A percentile compares a stretch with the other conserved stretches of the same genome.
Evolutionary conservation across 139 green algal genomes (phyloP).

Genomic region (Eudorina sp.): DNA sequence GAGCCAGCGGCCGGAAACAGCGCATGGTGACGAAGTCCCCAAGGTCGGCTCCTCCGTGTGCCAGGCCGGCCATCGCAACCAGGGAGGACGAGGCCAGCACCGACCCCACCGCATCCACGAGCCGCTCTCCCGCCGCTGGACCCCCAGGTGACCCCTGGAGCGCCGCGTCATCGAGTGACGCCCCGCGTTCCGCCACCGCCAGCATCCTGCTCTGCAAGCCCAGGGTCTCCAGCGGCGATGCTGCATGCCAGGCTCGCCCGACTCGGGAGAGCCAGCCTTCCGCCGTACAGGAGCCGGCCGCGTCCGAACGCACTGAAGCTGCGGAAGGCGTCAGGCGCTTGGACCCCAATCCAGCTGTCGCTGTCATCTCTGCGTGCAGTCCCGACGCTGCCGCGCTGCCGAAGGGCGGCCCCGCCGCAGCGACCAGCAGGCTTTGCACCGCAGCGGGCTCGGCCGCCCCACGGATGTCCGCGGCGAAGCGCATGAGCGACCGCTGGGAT

Average conservation of each 20-base stretch:
- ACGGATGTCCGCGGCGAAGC: background rate
- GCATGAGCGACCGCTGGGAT: no score
- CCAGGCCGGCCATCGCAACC: no score
- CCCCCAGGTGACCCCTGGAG: no score
- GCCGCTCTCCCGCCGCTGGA: no score
- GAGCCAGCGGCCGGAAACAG: no score
- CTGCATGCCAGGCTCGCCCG: background rate
- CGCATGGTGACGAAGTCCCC: no score
- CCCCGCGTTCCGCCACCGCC: background rate
- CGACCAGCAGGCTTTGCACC: background rate
- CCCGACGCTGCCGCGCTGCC: background rate
- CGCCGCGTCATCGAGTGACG: no score
- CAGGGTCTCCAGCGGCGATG: background rate
- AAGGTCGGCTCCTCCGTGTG: no score
- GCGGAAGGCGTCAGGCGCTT: background rate
- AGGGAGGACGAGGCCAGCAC: no score
- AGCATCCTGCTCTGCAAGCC: background rate
- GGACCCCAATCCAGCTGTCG: background rate
- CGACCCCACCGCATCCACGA: no score
- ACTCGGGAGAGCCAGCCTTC: background rate
- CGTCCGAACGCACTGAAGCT: background rate
- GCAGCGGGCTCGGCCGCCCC: background rate
- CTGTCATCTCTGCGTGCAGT: background rate
- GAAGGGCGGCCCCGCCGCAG: background rate
- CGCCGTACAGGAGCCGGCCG: background rate